Conservation (phyloP, 805 yeast genomes). For the Wickerhamiella galacta region DNA sequence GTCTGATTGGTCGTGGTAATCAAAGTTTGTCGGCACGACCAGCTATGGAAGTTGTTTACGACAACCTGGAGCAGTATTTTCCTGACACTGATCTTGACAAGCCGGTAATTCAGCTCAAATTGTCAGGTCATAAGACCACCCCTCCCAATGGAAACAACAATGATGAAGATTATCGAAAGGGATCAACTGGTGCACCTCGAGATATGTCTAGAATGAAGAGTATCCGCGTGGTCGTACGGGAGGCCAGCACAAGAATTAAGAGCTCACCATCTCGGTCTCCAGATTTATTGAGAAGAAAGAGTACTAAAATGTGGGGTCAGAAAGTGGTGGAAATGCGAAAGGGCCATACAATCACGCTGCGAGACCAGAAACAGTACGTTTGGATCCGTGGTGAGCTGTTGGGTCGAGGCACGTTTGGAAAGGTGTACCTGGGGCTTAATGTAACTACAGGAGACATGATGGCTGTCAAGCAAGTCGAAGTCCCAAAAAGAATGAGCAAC, state of each 20-base stretch:
- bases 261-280: constrained; percentile 9
- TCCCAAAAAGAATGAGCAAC: constrained; percentile 19
- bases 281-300: constrained; percentile 42
- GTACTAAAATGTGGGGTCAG: constrained; percentile 97
- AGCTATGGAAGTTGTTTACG: constrained; percentile 83
- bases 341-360: constrained; percentile 49
- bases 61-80: constrained; percentile 78
- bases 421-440: constrained; percentile 78
- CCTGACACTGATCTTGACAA: constrained; percentile 85
- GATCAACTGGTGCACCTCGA: not conserved
- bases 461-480: constrained; percentile 89
- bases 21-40: constrained; percentile 83
- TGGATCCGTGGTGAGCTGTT: constrained; percentile 97
- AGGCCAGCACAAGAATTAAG: constrained; percentile 44
- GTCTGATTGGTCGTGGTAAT: too few species aligned
- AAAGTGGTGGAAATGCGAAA: constrained; percentile 61
- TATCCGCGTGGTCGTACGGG: constrained; percentile 82
- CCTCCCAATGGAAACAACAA: not conserved
- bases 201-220: constrained; percentile 59
- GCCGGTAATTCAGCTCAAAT: constrained; percentile 61
- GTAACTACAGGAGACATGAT: constrained; percentile 97
- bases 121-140: constrained; percentile 17
- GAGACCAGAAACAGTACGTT: constrained; percentile 63
- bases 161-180: too few species aligned
- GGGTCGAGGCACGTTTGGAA: constrained; percentile 94